A percentile compares a stretch with the other conserved stretches of the same genome.
Evolutionary conservation across 164 flowering plant genomes (phyloP).

Genomic region (Kalanchoe fedtschenkoi): DNA sequence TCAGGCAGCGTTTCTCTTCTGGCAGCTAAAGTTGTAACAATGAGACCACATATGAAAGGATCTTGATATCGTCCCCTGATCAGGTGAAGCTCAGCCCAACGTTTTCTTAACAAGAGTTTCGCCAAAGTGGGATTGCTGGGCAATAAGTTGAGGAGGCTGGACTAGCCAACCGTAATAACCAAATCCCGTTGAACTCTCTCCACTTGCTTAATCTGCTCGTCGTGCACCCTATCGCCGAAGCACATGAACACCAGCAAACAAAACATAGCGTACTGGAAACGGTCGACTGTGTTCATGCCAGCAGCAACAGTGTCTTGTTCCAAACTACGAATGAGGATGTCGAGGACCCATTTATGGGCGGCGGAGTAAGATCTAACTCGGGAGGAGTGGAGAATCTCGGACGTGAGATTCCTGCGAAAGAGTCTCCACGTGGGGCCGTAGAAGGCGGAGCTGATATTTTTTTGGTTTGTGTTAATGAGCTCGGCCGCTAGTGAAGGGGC

Average conservation of each 20-base stretch:
- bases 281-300: not conserved
- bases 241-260: constrained; percentile 8
- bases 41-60: constrained; percentile 14
- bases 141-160: not conserved
- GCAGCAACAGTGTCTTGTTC: not conserved
- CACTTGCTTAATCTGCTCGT: constrained; percentile 6
- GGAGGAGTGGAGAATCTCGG: constrained; percentile 12
- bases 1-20: constrained; percentile 15
- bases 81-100: not conserved
- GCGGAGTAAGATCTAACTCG: constrained; percentile 5
- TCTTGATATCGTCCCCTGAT: not conserved
- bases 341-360: constrained; percentile 10
- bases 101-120: constrained; percentile 1
- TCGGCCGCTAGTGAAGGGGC: not conserved
- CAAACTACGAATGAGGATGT: constrained; percentile 3
- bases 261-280: constrained; percentile 7
- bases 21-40: constrained; percentile 11
- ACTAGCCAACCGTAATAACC: not conserved
- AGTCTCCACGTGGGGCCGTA: constrained; percentile 6
- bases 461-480: constrained; percentile 2
- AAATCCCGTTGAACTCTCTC: constrained; percentile 6
- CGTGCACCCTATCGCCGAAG: not conserved
- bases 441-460: constrained; percentile 5
- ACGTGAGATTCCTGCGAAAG: constrained; percentile 3
- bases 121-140: not conserved